Percentiles rank a stretch among this genome's conserved stretches.
phyloP scores from a whole-genome alignment of 2,329 filamentous ascomycete species.

The Aspergillus sp. region DNA sequence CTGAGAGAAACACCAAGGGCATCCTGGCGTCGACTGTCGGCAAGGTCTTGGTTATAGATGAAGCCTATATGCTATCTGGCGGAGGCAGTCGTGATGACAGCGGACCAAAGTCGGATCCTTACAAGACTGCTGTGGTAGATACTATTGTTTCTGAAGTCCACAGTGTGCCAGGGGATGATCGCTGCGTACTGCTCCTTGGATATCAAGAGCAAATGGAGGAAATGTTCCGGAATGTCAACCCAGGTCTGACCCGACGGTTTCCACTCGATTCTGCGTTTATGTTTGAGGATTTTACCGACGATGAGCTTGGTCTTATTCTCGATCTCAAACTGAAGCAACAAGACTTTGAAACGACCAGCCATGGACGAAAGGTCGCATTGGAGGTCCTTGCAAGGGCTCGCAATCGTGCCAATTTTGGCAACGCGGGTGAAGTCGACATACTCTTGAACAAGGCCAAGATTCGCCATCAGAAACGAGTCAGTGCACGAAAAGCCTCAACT shows the following conservation, averaged over 20 bases:
- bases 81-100: slow-evolving; percentile 20
- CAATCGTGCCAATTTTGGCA: slow-evolving; percentile 63
- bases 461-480: slow-evolving; percentile 43
- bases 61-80: slow-evolving; percentile 64
- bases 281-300: slow-evolving; percentile 64
- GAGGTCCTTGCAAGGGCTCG: slow-evolving; percentile 58
- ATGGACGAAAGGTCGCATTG: slow-evolving; percentile 51
- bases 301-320: slow-evolving; percentile 56
- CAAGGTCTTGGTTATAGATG: slow-evolving; percentile 76
- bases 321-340: slow-evolving; percentile 57
- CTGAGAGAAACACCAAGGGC: slow-evolving; percentile 66
- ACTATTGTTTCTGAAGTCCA: slow-evolving; percentile 72
- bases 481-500: slow-evolving; percentile 2
- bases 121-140: slow-evolving; percentile 63
- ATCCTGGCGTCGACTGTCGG: slow-evolving; percentile 64
- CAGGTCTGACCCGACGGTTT: slow-evolving; percentile 64
- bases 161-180: slow-evolving; percentile 63
- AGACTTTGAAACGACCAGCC: slow-evolving; percentile 48
- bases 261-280: slow-evolving; percentile 58
- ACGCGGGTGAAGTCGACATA: slow-evolving; percentile 71
- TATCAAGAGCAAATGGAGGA: slow-evolving; percentile 65
- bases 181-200: slow-evolving; percentile 66
- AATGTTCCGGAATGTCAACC: slow-evolving; percentile 72
- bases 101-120: slow-evolving; percentile 41
- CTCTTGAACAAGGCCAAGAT: slow-evolving; percentile 56